Conservation (phyloP, 768 basidiomycete species). For the Hemileccinum rubropunctum region DNA sequence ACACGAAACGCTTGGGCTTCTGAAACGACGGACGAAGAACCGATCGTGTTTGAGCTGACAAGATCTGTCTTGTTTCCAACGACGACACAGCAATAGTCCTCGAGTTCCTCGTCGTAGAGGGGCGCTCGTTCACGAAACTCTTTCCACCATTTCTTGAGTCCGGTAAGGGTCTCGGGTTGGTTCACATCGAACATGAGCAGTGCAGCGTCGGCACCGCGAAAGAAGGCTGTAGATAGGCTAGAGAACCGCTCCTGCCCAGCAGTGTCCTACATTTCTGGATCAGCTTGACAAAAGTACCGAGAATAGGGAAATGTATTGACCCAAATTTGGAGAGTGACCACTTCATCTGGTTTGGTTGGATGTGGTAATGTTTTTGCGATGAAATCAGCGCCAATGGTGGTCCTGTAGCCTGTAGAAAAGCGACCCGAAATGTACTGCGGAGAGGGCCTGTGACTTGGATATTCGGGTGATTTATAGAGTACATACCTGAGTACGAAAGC, state of each 20-base stretch:
- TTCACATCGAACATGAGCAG: constrained; percentile 82
- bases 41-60: constrained; percentile 10
- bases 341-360: constrained; percentile 50
- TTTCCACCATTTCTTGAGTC: constrained; percentile 72
- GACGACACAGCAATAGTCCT: constrained; percentile 68
- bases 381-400: constrained; percentile 90
- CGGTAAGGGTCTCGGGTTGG: constrained; percentile 53
- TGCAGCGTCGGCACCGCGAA: constrained; percentile 80
- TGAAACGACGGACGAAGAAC: constrained; percentile 26
- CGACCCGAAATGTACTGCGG: constrained; percentile 71
- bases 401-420: constrained; percentile 74
- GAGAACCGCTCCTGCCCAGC: constrained; percentile 90
- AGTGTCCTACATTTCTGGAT: constrained; percentile 55
- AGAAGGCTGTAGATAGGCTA: constrained; percentile 77
- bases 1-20: constrained; percentile 50
- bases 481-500: constrained; percentile 68
- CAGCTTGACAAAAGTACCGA: not conserved
- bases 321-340: constrained; percentile 70
- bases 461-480: not conserved
- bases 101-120: constrained; percentile 57
- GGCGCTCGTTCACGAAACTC: constrained; percentile 72
- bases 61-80: constrained; percentile 80
- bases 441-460: not conserved
- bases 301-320: constrained; percentile 31
- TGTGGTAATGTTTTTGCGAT: constrained; percentile 72